phyloP scores from a whole-genome alignment of 106 monocot genomes.

The Gastrodia elata region DNA sequence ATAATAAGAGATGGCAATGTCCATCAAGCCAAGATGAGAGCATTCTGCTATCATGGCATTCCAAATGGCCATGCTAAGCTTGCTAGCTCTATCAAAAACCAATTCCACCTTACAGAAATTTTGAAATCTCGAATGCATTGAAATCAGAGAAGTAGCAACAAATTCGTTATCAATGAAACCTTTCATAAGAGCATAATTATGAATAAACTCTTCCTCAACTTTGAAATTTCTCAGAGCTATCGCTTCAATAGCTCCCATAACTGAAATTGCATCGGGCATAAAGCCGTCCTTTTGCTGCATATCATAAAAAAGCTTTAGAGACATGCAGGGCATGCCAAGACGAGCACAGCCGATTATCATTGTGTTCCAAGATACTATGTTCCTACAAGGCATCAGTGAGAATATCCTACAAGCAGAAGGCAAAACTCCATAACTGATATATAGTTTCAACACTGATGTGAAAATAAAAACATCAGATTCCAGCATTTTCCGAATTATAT shows the following conservation, averaged over 20 bases:
- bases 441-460: slow-evolving; percentile 31
- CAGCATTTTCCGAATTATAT: slow-evolving; percentile 27
- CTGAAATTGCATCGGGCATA: slow-evolving; percentile 34
- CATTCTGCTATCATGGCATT: slow-evolving; percentile 42
- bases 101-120: slow-evolving; percentile 23
- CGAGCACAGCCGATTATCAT: slow-evolving; percentile 37
- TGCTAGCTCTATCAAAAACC: slow-evolving; percentile 25
- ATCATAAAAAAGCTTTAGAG: slow-evolving; percentile 36
- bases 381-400: slow-evolving; percentile 18
- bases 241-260: slow-evolving; percentile 44
- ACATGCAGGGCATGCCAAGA: slow-evolving; percentile 20
- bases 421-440: slow-evolving; percentile 26
- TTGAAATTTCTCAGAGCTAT: slow-evolving; percentile 31
- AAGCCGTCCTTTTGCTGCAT: slow-evolving; percentile 33
- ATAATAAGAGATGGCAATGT: slow-evolving; percentile 22
- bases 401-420: slow-evolving; percentile 32
- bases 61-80: slow-evolving; percentile 23
- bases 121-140: slow-evolving; percentile 27
- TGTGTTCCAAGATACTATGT: slow-evolving; percentile 42
- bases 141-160: slow-evolving; percentile 40
- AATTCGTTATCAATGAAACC: slow-evolving; percentile 28
- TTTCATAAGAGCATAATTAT: slow-evolving; percentile 22
- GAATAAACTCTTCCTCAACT: slow-evolving; percentile 27
- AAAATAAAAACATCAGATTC: slow-evolving; percentile 24
- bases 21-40: slow-evolving; percentile 15